These are phyloP conservation scores for Theobroma grandiflorum DNA, from an alignment of 441 rosid species.

Conservation along the genomic window DNA sequence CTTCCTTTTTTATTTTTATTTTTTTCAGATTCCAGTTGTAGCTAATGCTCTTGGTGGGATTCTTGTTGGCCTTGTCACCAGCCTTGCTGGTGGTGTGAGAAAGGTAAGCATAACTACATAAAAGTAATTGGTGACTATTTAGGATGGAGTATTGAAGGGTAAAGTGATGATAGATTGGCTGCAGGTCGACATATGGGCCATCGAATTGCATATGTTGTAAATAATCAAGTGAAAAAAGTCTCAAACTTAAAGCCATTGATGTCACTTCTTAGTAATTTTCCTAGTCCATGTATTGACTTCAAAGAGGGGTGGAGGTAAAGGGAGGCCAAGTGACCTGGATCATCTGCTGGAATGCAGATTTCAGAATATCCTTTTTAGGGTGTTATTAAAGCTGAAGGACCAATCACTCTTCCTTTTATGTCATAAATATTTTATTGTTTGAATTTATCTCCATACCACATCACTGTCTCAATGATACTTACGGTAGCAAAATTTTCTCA, in stretches of 20 bases:
- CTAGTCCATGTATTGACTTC: not conserved
- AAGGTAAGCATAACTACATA: conserved; percentile 58
- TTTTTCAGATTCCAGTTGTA: conserved; percentile 77
- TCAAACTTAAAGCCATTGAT: not conserved
- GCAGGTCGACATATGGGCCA: not conserved
- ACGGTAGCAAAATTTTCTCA: not conserved
- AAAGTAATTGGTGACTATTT: not conserved
- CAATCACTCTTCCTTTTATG: too few species aligned
- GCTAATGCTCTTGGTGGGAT: conserved; percentile 93
- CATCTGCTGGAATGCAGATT: not conserved
- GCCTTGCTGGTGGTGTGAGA: conserved; percentile 95
- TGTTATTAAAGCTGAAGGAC: conserved; percentile 9
- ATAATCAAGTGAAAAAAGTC: not conserved
- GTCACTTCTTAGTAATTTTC: not conserved
- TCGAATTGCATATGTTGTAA: conserved; percentile 18
- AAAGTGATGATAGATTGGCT: not conserved
- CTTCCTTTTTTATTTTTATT: not conserved
- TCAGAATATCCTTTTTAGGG: not conserved
- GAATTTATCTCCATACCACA: not conserved
- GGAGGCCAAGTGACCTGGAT: not conserved
- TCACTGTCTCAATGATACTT: not conserved
- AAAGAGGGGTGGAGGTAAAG: not conserved
- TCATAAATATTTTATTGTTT: not conserved
- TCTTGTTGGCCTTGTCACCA: conserved; percentile 95
- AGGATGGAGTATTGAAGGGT: conserved; percentile 3